Evolutionary conservation across 352 stramenopile genomes (phyloP).

Genomic region (Phytophthora quininea): DNA sequence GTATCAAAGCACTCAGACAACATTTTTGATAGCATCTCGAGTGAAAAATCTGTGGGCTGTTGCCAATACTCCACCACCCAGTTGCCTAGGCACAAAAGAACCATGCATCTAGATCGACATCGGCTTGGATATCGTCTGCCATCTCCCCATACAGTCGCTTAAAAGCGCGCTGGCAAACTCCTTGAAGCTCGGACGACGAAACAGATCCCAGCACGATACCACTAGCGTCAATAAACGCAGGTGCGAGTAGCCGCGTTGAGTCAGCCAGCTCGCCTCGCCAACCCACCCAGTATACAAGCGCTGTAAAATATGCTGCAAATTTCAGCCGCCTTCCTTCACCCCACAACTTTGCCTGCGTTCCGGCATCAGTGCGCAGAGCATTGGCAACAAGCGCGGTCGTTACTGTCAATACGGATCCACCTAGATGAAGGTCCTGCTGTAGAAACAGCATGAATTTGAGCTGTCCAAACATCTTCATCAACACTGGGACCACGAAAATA

Average conservation of each 20-base stretch:
- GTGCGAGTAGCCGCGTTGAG: constrained; percentile 52
- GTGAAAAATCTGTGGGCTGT: constrained; percentile 75
- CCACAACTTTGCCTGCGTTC: constrained; percentile 51
- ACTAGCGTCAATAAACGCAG: constrained; percentile 69
- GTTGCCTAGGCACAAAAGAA: constrained; percentile 74
- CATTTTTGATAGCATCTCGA: constrained; percentile 72
- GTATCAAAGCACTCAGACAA: constrained; percentile 57
- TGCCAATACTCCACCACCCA: constrained; percentile 86
- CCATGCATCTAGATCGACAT: constrained; percentile 71
- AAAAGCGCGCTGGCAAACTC: constrained; percentile 48
- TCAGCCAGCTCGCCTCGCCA: constrained; percentile 60
- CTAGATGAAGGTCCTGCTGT: constrained; percentile 54
- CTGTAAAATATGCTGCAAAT: constrained; percentile 59
- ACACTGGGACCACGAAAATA: constrained; percentile 55
- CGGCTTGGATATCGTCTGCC: constrained; percentile 53
- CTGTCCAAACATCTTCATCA: constrained; percentile 75
- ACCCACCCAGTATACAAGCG: constrained; percentile 64
- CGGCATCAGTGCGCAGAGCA: constrained; percentile 30
- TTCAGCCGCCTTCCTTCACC: constrained; percentile 73
- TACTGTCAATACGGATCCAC: constrained; percentile 41
- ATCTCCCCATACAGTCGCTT: constrained; percentile 57
- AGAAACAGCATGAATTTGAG: constrained; percentile 81
- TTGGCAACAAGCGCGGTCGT: constrained; percentile 43
- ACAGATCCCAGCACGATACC: constrained; percentile 64
- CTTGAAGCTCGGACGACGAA: constrained; percentile 49